phyloP scores from a whole-genome alignment of 345 rosid species.

The Eucalyptus globulus region DNA sequence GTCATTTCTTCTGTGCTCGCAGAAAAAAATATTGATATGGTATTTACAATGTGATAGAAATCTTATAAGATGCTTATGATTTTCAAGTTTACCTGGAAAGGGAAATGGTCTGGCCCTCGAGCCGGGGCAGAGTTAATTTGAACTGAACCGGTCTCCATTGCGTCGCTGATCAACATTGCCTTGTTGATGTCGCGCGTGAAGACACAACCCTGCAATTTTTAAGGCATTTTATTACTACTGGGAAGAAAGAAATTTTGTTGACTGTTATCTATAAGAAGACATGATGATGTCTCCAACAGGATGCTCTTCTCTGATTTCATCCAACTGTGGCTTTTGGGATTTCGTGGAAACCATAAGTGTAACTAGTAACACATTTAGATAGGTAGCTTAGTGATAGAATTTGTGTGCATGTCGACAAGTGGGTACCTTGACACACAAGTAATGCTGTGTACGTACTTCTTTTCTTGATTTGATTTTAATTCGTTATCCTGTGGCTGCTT shows the following conservation, averaged over 20 bases:
- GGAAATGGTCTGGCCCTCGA: constrained; percentile 98
- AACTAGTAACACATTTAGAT: neutral
- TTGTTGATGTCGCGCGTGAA: constrained; percentile 91
- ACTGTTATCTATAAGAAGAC: neutral
- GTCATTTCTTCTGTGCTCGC: neutral
- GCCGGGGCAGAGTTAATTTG: constrained; percentile 99
- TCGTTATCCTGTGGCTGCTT: neutral
- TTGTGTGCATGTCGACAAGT: neutral
- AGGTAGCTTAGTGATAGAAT: neutral
- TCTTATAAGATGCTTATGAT: neutral
- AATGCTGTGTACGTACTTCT: neutral
- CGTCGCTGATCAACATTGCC: constrained; percentile 83
- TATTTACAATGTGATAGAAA: neutral
- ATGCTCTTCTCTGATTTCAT: neutral
- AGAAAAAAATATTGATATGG: neutral
- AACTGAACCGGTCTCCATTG: constrained; percentile 99
- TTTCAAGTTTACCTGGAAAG: constrained; percentile 67
- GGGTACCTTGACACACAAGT: neutral
- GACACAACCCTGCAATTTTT: constrained; percentile 61
- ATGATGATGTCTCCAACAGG: neutral
- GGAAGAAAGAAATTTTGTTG: neutral
- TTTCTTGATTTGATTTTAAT: neutral
- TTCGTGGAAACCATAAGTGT: neutral
- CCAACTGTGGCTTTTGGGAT: neutral
- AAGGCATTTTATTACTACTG: neutral